phyloP scores from a whole-genome alignment of 345 rosid species.

The Xanthoceras sorbifolium region DNA sequence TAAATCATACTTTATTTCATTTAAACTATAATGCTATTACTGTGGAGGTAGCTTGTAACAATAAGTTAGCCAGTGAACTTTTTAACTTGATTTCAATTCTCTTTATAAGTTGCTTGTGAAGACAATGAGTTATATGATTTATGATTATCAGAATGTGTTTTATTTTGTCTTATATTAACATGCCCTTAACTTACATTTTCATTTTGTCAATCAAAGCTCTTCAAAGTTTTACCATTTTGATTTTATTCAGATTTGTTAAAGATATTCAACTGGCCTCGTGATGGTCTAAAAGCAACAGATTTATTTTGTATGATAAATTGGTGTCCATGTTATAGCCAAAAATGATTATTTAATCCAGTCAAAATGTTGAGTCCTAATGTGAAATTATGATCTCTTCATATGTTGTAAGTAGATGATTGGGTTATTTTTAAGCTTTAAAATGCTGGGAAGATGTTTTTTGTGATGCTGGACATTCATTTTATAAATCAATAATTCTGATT shows the following conservation, averaged over 20 bases:
- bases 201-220: neutral
- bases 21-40: too few species aligned
- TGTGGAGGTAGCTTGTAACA: too few species aligned
- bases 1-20: too few species aligned
- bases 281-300: neutral
- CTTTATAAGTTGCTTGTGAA: too few species aligned
- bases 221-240: neutral
- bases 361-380: neutral
- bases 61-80: too few species aligned
- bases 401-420: neutral
- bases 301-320: neutral
- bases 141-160: too few species aligned
- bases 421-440: neutral
- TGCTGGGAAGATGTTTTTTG: neutral
- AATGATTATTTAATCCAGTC: neutral
- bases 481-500: neutral
- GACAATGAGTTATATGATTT: too few species aligned
- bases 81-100: too few species aligned
- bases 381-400: neutral
- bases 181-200: neutral
- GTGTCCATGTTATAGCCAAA: neutral
- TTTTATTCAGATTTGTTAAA: neutral
- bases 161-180: too few species aligned
- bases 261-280: neutral
- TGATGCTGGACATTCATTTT: slow-evolving; percentile 1